Conservation (phyloP, 441 rosid species). For the Croton laevigatus region DNA sequence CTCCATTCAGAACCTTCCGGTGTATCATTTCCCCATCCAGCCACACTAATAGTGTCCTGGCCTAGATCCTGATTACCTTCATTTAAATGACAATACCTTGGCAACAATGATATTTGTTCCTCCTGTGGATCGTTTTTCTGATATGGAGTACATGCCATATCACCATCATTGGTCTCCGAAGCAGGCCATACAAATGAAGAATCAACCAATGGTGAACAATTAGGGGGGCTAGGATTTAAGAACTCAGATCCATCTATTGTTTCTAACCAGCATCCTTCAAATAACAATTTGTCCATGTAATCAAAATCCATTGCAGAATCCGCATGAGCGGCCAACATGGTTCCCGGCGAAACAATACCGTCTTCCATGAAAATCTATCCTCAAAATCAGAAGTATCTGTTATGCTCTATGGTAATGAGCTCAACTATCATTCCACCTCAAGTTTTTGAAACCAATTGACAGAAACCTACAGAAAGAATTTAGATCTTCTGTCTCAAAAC, state of each 20-base stretch:
- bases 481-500: constrained; percentile 9
- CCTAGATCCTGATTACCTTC: constrained; percentile 25
- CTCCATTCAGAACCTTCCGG: constrained; percentile 40
- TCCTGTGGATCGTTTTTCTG: constrained; percentile 36
- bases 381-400: constrained; percentile 13
- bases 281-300: constrained; percentile 65
- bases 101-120: constrained; percentile 28
- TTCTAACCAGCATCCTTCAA: constrained; percentile 93
- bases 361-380: constrained; percentile 49
- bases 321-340: constrained; percentile 26
- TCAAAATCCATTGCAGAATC: constrained; percentile 64
- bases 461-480: constrained; percentile 10
- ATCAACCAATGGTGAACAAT: constrained; percentile 40
- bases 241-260: constrained; percentile 76
- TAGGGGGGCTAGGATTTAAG: constrained; percentile 41
- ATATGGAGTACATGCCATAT: constrained; percentile 26
- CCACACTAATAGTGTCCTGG: constrained; percentile 13
- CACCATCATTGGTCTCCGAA: constrained; percentile 32
- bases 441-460: neutral
- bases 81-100: constrained; percentile 20
- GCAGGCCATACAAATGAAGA: constrained; percentile 42
- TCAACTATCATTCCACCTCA: constrained; percentile 1
- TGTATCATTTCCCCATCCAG: constrained; percentile 19
- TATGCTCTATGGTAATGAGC: constrained; percentile 13
- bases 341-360: constrained; percentile 38